Evolutionary conservation across 2,329 filamentous ascomycete genomes (phyloP), one percentile per base, ranked within the genome.

Genomic region (Exophiala oligosperma): DNA sequence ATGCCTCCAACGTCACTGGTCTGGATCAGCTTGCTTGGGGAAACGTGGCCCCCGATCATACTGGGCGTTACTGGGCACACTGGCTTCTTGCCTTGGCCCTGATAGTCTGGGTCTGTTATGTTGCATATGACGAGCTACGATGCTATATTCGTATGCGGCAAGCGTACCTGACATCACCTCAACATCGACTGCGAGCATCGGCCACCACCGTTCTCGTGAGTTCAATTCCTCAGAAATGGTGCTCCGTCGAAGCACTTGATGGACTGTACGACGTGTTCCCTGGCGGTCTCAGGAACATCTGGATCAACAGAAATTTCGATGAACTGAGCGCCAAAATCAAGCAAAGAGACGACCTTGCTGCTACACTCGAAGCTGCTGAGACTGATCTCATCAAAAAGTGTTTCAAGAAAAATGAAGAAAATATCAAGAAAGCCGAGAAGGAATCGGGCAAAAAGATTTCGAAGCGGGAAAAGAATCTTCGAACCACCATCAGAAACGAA

Each of bases 221-320:
- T 63, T 89, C 88, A 9, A 96, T 99, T 52, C 94, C 94, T 1
- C 79, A 83, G 41, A 96, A 95, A 69, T 99, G 94, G 94, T 84
- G 96, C 6, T 91, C 84, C 1, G 84, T 91, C 49, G 87, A 96
- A 46, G 90, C 91, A 0, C 81, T 99, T 3, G 83, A 86, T 57
- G 89, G 88, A 0, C 79, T 99, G 0, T 99, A 95, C 68, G 94
- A 99, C 71, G 92, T 97, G 1, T 97, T 97, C 67, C 94, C 94
- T 0, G 94, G 94, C 21, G 94, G 94, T 29, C 88, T 99, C 69
- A 85, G 91, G 59, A 97, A 97, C 66, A 90, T 99, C 48, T 99
- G 93, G 92, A 87, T 99, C 67, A 99, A 97, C 59, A 85, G 93
- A 61, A 90, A 99, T 70, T 88, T 91, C 65, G 90, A 92, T 44